Conservation (phyloP, 306 rosid genomes). For the Arachis stenosperma region DNA sequence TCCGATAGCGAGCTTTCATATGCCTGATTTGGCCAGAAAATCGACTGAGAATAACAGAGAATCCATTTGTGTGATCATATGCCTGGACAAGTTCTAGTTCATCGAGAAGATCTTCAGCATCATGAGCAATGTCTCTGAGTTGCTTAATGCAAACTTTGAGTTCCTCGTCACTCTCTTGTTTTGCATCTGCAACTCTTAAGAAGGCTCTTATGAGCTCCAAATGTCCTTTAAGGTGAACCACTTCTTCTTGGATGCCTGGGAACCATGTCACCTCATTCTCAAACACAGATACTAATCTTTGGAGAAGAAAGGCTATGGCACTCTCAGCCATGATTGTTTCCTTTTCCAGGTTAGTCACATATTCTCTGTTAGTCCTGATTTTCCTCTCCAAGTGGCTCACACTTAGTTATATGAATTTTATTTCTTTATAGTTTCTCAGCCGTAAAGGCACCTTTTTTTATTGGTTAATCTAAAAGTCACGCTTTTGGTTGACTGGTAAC, state of each 20-base stretch:
- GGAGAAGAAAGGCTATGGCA: conserved; percentile 42
- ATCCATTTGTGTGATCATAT: conserved; percentile 23
- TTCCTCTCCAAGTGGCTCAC: conserved; percentile 3
- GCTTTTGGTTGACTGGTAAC: neutral
- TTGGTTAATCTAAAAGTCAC: no score
- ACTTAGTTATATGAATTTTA: neutral
- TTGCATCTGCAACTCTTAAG: conserved; percentile 51
- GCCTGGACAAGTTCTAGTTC: conserved; percentile 40
- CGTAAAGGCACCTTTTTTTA: neutral
- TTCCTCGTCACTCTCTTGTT: conserved; percentile 46
- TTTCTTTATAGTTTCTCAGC: conserved; percentile 11
- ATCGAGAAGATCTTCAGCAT: conserved; percentile 53
- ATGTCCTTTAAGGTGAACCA: conserved; percentile 33
- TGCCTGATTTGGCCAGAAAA: conserved; percentile 33
- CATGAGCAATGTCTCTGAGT: conserved; percentile 51
- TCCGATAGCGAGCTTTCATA: conserved; percentile 47
- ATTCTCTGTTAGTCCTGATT: conserved; percentile 8
- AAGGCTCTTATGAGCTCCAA: conserved; percentile 48
- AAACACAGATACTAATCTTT: conserved; percentile 35
- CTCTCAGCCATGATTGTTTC: conserved; percentile 47
- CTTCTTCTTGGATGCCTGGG: conserved; percentile 38
- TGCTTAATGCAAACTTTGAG: conserved; percentile 56
- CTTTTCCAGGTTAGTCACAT: neutral
- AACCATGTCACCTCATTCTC: conserved; percentile 38
- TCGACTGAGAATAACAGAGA: conserved; percentile 22